Evolutionary conservation across 768 basidiomycete genomes (phyloP), one percentile per base, ranked within the genome.

Genomic region (Suillus bovinus): DNA sequence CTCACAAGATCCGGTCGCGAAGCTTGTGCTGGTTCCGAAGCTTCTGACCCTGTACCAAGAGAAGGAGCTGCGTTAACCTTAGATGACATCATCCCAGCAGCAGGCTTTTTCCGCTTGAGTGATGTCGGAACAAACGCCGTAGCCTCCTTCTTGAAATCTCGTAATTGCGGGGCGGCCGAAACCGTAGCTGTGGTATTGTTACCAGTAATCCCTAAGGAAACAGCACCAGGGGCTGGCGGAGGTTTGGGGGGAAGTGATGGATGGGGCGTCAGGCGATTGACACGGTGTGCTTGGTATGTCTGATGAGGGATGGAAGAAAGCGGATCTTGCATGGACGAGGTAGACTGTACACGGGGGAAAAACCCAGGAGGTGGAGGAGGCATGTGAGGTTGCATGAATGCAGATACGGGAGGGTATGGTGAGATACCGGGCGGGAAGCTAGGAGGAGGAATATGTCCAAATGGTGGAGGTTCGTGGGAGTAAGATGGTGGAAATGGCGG

Each of bases 131-230:
- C 86, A 69, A 99, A 99, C 0, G 91, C 86, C 1, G 94, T 96
- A 10, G 91, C 90, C 73, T 99, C 97, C 75, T 94, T 95, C 78
- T 95, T 94, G 64, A 99, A 80, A 75, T 99, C 94, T 16, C 96
- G 90, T 57, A 99, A 76, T 71, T 94, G 83, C 5, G 97, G 94
- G 50, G 81, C 93, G 3, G 95, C 94, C 24, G 85, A 88, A 58
- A 98, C 87, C 2, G 85, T 90, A 2, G 92, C 93, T 8, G 84
- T 77, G 2, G 79, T 63, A 49, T 75, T 77, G 10, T 75, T 77
- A 11, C 80, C 74, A 10, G 75, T 63, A 3, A 66, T 55, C 17
- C 74, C 65, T 14, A 69, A 71, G 16, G 75, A 65, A 29, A 68
- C 71, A 27, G 78, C 79, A 59, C 78, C 77, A 2, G 73, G 70